phyloP scores from a whole-genome alignment of 1,284 basidiomycete species.

The Austropuccinia psidii region DNA sequence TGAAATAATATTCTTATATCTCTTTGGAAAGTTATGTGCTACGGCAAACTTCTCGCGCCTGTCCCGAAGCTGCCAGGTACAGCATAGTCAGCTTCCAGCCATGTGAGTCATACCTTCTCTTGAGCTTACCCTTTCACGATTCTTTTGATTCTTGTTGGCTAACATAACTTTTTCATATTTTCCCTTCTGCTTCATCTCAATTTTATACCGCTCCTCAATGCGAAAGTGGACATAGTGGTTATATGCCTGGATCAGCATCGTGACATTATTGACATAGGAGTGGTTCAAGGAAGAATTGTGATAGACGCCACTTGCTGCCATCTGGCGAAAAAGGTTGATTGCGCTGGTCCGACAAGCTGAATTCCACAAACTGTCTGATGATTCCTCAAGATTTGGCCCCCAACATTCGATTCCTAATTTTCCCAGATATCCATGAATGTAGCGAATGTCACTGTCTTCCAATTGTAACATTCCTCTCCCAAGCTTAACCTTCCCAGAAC shows the following conservation, averaged over 20 bases:
- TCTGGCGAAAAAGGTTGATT: background rate
- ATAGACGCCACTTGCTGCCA: background rate
- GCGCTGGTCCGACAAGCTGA: background rate
- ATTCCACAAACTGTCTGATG: background rate
- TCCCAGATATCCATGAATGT: background rate
- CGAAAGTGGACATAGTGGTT: slow-evolving; percentile 20
- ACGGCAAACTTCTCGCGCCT: background rate
- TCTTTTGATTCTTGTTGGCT: background rate
- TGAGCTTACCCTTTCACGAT: background rate
- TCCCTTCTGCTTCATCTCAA: slow-evolving; percentile 1
- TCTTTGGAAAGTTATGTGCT: background rate
- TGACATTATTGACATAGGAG: background rate
- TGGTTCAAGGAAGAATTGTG: background rate
- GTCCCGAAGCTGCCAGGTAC: background rate
- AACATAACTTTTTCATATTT: background rate
- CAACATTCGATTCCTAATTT: background rate
- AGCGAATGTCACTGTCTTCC: too few relatives aligned
- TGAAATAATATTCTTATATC: background rate
- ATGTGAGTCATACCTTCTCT: too few relatives aligned
- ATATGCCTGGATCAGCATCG: background rate
- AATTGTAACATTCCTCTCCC: background rate
- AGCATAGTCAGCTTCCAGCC: background rate
- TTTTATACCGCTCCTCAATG: background rate
- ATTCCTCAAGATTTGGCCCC: slow-evolving; percentile 5
- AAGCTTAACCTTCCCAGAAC: background rate